phyloP scores from a whole-genome alignment of 148 eudicot genomes.

The Chenopodium formosanum region DNA sequence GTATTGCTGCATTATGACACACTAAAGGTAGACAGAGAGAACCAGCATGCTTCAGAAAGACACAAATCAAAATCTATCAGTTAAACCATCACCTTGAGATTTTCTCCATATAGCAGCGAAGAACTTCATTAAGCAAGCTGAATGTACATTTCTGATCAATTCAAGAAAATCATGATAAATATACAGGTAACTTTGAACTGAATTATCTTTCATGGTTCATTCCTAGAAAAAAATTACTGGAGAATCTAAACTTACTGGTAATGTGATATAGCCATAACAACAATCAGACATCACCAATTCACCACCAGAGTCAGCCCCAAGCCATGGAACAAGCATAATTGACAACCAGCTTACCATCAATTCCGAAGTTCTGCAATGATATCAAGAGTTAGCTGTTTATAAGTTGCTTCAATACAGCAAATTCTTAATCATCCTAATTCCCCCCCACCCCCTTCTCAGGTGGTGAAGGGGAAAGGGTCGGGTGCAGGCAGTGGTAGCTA shows the following conservation, averaged over 20 bases:
- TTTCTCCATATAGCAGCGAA: neutral
- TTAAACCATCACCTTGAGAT: neutral
- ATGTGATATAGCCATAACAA: neutral
- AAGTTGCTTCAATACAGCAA: neutral
- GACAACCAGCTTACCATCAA: conserved; percentile 81
- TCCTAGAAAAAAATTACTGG: neutral
- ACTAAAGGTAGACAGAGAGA: no score
- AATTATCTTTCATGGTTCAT: neutral
- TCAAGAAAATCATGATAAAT: neutral
- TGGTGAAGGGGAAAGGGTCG: neutral
- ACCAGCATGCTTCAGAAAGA: neutral
- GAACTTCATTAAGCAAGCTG: neutral
- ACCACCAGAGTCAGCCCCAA: conserved; percentile 58
- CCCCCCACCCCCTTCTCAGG: neutral
- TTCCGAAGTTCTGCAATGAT: conserved; percentile 70
- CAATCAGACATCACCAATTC: neutral
- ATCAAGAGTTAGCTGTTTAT: conserved; percentile 1
- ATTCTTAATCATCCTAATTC: no score
- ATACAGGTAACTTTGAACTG: neutral
- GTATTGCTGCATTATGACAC: neutral
- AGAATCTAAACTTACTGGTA: conserved; percentile 12
- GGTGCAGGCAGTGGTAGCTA: neutral
- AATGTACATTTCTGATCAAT: conserved; percentile 6
- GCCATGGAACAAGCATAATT: conserved; percentile 94
- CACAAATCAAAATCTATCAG: neutral